Base-by-base conservation (phyloP, 2,329 filamentous ascomycete genomes). In the Nemania sp. region DNA sequence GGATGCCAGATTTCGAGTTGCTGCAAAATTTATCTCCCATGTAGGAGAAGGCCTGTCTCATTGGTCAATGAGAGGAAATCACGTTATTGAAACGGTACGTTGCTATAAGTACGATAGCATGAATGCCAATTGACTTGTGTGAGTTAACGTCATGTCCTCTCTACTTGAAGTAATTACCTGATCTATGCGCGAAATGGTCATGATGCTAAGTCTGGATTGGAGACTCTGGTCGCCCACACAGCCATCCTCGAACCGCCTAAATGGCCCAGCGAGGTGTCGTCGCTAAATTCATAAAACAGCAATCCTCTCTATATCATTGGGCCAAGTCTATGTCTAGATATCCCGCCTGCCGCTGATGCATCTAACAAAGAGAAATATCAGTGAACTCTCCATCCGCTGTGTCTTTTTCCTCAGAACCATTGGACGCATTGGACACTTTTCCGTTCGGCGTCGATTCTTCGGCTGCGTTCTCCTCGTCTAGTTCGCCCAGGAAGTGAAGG, bases 1-100 rank as follows among this genome's bases (percentile, higher is more conserved):
- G 65, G 66, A 68, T 68, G 66, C 66, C 65, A 2, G 65, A 68
- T 19, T 68, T 68, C 42, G 66, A 67, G 48, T 49, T 62, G 33
- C 17, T 69, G 37, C 66, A 70, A 34, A 68, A 62, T 24, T 59
- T 69, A 17, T 58, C 59, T 11, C 57, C 61, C 6, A 36, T 50
- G 22, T 56, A 54, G 39, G 14, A 28, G 49, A 23, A 15, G 11
- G 20, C 14, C 11, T 4, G 20, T 3, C 5, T 6, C n/a, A 7
- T n/a, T n/a, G 15, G 28, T 14, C 3, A 41, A 30, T 17, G 8
- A 36, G 12, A 14, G 6, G 26, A 42, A 33, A 8, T 34, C 15
- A 15, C 19, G 28, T 20, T 5, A 42, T n/a, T 15, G 22, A 6
- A n/a, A 17, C 26, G 22, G n/a, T n/a, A n/a, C n/a, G n/a, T n/a